Percentiles rank a stretch among this genome's conserved stretches.
Evolutionary conservation across 306 rosid genomes (phyloP).

Genomic region (Quercus bicolor): DNA sequence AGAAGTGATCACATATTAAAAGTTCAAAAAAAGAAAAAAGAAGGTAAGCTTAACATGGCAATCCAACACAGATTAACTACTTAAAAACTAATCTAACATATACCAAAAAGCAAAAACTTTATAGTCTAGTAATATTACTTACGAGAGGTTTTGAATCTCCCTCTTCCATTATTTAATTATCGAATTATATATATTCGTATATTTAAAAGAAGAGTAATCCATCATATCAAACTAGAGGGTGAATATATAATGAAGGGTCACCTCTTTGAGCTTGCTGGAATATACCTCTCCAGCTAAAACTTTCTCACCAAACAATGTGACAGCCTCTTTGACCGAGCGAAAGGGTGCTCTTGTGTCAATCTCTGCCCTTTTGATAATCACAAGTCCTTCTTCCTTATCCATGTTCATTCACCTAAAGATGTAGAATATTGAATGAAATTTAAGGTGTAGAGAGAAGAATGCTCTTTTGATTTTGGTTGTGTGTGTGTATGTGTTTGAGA

Average conservation of each 20-base stretch:
- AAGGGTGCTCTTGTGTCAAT: constrained; percentile 75
- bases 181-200: too few relatives aligned
- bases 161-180: too few relatives aligned
- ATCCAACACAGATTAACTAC: too few relatives aligned
- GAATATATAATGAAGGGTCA: background rate
- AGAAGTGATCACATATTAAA: too few relatives aligned
- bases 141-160: too few relatives aligned
- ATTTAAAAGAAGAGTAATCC: too few relatives aligned
- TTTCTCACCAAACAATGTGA: constrained; percentile 68
- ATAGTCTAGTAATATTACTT: too few relatives aligned
- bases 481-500: constrained; percentile 1
- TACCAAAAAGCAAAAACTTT: too few relatives aligned
- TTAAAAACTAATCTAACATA: too few relatives aligned
- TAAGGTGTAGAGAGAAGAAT: background rate
- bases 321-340: constrained; percentile 90
- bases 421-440: background rate
- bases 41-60: too few relatives aligned
- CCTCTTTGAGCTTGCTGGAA: constrained; percentile 65
- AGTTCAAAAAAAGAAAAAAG: too few relatives aligned
- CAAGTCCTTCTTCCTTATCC: constrained; percentile 35
- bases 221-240: background rate
- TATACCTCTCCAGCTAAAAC: constrained; percentile 73
- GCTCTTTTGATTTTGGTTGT: background rate
- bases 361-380: constrained; percentile 56
- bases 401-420: constrained; percentile 19